Evolutionary conservation across 768 basidiomycete species (phyloP), one percentile per base, ranked within the genome.

Genomic region (Roridomyces roridus): DNA sequence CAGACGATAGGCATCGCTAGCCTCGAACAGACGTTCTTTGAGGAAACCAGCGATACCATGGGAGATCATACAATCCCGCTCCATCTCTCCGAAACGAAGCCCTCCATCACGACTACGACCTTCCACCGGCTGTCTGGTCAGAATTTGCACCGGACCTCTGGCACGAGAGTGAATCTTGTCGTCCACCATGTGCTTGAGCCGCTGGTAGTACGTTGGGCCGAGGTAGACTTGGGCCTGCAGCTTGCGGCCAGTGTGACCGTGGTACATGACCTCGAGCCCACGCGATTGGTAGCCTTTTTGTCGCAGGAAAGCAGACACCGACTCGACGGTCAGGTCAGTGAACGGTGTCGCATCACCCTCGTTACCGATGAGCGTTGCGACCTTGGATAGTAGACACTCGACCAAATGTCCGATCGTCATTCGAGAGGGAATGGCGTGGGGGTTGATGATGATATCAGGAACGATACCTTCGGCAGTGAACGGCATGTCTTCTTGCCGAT

Each of bases 381-480:
- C 89, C 72, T 99, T 99, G 12, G 92, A 95, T 24, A 99, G 79
- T 31, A 99, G 78, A 85, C 95, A 97, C 74, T 99, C 97, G 68
- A 99, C 96, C 81, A 99, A 86, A 75, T 99, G 97, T 23, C 97
- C 97, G 65, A 99, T 99, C 21, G 97, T 99, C 97, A 99, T 99
- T 77, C 97, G 96, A 48, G 97, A 98, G 5, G 97, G 97, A 73
- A 99, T 99, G 68, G 97, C 97, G 73, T 99, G 97, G 35, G 97
- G 97, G 68, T 99, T 99, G 75, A 99, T 99, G 77, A 99, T 85
- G 67, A 99, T 83, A 72, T 99, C 97, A 10, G 97, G 97, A 1
- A 92, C 92, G 66, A 98, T 94, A 55, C 97, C 97, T 69, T 98
- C 95, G 2, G 89, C 87, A 3, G 95, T 96, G 79, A 98, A 99